Percentiles rank a stretch among this genome's conserved stretches.
Conservation (phyloP, 148 eudicot species). For the Cornus controversa region DNA sequence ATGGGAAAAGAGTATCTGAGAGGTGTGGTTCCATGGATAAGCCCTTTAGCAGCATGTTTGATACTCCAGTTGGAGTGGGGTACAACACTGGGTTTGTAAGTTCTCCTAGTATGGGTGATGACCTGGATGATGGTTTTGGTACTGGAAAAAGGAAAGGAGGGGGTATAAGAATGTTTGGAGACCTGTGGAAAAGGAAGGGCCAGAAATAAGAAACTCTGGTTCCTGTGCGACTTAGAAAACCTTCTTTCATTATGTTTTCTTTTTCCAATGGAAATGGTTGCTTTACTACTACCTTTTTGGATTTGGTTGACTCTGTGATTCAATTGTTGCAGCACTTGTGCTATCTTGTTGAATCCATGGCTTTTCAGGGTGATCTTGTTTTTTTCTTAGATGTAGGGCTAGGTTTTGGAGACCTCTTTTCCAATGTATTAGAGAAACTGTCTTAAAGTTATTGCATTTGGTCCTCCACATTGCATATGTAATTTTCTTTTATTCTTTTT, state of each 20-base stretch:
- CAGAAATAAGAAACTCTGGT: constrained; percentile 38
- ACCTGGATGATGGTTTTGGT: constrained; percentile 51
- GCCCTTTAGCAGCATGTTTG: constrained; percentile 40
- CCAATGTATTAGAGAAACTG: not conserved
- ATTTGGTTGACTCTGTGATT: constrained; percentile 4
- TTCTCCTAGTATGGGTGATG: constrained; percentile 45
- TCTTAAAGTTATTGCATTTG: not conserved
- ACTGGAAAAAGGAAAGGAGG: constrained; percentile 55
- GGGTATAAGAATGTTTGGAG: constrained; percentile 69
- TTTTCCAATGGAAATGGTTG: constrained; percentile 1
- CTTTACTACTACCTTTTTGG: not conserved
- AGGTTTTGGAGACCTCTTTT: not conserved
- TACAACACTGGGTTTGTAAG: constrained; percentile 42
- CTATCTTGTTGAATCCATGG: not conserved
- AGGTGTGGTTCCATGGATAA: constrained; percentile 77
- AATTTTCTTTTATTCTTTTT: too few species aligned
- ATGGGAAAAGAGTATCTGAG: constrained; percentile 45
- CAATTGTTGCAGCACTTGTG: not conserved
- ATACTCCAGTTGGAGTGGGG: constrained; percentile 26
- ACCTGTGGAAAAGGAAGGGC: constrained; percentile 76
- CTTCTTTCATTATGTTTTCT: not conserved
- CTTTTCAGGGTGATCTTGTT: not conserved
- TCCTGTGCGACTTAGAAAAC: not conserved
- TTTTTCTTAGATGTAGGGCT: not conserved
- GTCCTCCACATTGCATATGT: too few species aligned